Evolutionary conservation across 441 rosid species (phyloP).

Genomic region (Croton laevigatus): DNA sequence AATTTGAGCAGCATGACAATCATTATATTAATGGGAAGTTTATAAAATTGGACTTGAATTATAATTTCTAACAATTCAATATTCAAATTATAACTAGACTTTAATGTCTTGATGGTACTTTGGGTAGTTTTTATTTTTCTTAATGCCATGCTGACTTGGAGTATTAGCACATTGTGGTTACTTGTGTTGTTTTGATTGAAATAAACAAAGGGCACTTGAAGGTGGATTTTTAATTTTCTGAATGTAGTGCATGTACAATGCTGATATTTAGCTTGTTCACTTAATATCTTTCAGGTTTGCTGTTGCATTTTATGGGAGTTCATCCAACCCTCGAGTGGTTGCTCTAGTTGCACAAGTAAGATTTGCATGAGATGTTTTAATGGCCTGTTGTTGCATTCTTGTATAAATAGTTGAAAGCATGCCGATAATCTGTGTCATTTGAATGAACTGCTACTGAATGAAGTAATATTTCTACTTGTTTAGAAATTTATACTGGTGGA

Average conservation of each 20-base stretch:
- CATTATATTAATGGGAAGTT: not conserved
- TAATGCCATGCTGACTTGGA: not conserved
- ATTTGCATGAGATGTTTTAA: constrained; percentile 1
- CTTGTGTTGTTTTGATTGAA: not conserved
- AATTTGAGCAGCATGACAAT: not conserved
- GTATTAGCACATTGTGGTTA: not conserved
- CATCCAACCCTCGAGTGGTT: constrained; percentile 71
- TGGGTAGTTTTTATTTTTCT: not conserved
- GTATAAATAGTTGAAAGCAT: not conserved
- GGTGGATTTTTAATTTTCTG: not conserved
- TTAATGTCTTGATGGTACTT: not conserved
- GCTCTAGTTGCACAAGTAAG: constrained; percentile 97
- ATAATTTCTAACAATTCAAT: not conserved
- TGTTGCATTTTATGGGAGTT: constrained; percentile 75
- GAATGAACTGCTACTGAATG: not conserved
- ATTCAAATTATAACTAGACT: not conserved
- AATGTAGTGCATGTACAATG: not conserved
- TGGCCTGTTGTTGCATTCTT: constrained; percentile 15
- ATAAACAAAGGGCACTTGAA: not conserved
- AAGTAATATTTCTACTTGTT: not conserved
- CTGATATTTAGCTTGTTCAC: constrained; percentile 5
- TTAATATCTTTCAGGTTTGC: constrained; percentile 59
- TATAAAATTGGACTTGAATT: not conserved
- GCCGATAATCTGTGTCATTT: not conserved
- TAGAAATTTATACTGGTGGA: not conserved